Base-by-base conservation (phyloP, 768 basidiomycete genomes). In the Trametes meyenii region DNA sequence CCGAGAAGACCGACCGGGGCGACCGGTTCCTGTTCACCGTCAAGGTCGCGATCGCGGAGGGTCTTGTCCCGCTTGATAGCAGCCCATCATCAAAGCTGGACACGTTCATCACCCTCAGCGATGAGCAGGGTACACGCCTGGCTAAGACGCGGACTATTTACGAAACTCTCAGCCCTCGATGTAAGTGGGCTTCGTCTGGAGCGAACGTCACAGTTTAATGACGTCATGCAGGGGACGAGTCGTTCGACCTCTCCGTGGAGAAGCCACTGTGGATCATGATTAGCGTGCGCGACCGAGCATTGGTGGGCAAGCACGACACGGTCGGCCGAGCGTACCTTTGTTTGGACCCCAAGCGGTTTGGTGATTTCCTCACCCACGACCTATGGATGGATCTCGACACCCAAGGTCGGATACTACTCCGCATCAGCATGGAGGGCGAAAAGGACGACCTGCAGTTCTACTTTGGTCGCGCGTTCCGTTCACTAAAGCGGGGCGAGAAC, bases 401-500 rank as follows among this genome's bases (percentile, higher is more conserved):
- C 0, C 82, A 86, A 55, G 95, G 97, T 5, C 85, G 94, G 36
- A 82, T 98, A 51, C 76, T 97, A 39, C 78, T 97, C 35, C 85
- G 97, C 19, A 83, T 98, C 60, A 96, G 94, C 71, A 97, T 98
- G 95, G 97, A 99, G 71, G 95, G 96, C 55, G 97, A 98, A 81
- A 95, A 96, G 75, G 95, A 97, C 68, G 97, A 99, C 72, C 92
- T 94, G 8, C 92, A 92, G 67, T 99, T 97, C 79, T 96, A 91
- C 79, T 99, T 98, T 69, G 97, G 97, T 26, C 83, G 95, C 35
- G 96, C 89, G 3, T 99, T 99, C 82, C 82, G 96, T 48, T 93
- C 88, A 40, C 73, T 99, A 66, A 98, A 98, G 76, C 80, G 95
- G 35, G 92, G 94, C 0, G 94, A 98, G 71, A 87, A 84, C 23